Conservation (phyloP, 78 protist species). For the Polysphondylium violaceum region DNA sequence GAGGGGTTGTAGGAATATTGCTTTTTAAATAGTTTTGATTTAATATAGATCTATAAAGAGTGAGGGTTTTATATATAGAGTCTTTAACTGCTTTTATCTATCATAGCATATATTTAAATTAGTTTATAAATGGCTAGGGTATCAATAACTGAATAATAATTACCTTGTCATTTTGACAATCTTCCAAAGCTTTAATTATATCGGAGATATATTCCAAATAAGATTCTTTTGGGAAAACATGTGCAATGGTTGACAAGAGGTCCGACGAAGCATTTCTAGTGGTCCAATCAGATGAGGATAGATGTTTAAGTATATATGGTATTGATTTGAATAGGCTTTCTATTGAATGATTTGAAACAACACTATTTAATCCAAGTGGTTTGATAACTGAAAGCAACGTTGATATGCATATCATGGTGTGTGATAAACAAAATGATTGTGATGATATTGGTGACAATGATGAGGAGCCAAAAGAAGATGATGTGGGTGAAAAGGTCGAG, state of each 20-base stretch:
- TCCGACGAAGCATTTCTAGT: neutral
- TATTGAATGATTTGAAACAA: neutral
- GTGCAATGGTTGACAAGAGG: slow-evolving; percentile 1
- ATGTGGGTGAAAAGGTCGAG: neutral
- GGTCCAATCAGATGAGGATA: slow-evolving; percentile 10
- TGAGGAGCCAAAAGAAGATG: no score
- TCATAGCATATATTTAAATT: no score
- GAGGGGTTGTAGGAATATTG: slow-evolving; percentile 5
- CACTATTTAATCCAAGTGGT: neutral
- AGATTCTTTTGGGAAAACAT: slow-evolving; percentile 1
- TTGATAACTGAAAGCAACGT: neutral
- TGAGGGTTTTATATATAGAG: slow-evolving; percentile 9
- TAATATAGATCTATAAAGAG: neutral
- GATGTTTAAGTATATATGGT: no score
- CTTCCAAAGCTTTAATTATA: slow-evolving; percentile 23
- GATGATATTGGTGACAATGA: slow-evolving; percentile 16
- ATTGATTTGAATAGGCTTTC: no score
- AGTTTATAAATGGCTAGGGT: neutral
- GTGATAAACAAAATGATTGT: slow-evolving; percentile 15
- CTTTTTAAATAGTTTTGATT: neutral
- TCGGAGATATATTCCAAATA: neutral
- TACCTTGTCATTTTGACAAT: slow-evolving; percentile 32
- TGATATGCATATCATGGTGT: neutral
- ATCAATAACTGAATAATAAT: neutral
- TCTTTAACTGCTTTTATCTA: slow-evolving; percentile 25